These are phyloP conservation scores for Stipa capillata DNA, from an alignment of 176 grass and related monocot genomes.

Conservation along the genomic window DNA sequence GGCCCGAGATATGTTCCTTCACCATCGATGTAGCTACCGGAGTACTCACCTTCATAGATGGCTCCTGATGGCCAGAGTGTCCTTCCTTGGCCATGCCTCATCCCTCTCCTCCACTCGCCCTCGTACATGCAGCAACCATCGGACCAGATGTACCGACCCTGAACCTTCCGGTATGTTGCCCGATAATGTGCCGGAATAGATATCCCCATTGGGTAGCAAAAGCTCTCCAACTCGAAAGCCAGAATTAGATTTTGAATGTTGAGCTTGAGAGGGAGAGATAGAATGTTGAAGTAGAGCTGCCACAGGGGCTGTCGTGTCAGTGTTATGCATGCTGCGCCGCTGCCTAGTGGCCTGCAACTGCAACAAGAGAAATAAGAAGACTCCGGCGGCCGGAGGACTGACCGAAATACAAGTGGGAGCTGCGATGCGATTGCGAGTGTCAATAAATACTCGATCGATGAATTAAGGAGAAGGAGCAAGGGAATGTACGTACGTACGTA, in stretches of 20 bases:
- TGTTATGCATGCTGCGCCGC: too few relatives aligned
- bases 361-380: too few relatives aligned
- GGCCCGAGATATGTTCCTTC: slow-evolving; percentile 46
- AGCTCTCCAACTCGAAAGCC: slow-evolving; percentile 43
- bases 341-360: too few relatives aligned
- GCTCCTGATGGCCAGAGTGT: slow-evolving; percentile 57
- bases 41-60: slow-evolving; percentile 71
- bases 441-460: too few relatives aligned
- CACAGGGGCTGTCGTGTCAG: background rate
- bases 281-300: too few relatives aligned
- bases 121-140: slow-evolving; percentile 58
- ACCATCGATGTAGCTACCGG: slow-evolving; percentile 72
- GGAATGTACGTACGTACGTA: too few relatives aligned
- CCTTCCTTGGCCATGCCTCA: slow-evolving; percentile 72
- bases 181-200: slow-evolving; percentile 58
- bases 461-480: too few relatives aligned
- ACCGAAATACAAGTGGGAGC: too few relatives aligned
- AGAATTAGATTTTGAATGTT: slow-evolving; percentile 26
- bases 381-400: too few relatives aligned
- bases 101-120: slow-evolving; percentile 86
- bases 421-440: too few relatives aligned
- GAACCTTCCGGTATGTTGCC: slow-evolving; percentile 65
- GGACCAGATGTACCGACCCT: slow-evolving; percentile 62
- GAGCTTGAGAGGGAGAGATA: background rate
- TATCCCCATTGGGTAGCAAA: slow-evolving; percentile 58